phyloP scores from a whole-genome alignment of 192 early-diverging fungal genomes.

The Rhizophagus clarus region DNA sequence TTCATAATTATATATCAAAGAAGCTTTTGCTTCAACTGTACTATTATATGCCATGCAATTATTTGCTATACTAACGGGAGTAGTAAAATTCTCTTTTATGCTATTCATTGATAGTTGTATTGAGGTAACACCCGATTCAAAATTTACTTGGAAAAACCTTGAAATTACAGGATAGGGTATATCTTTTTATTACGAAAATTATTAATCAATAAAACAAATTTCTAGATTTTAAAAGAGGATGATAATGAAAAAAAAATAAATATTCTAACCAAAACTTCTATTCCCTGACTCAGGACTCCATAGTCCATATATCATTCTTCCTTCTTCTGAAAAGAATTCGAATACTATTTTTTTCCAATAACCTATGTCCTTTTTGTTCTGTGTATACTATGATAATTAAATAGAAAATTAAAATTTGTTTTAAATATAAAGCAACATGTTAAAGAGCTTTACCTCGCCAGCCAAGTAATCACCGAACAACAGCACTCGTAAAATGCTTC shows the following conservation, averaged over 20 bases:
- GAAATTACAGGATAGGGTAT: conserved; percentile 13
- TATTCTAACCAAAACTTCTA: not conserved
- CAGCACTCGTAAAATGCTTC: not conserved
- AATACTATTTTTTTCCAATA: not conserved
- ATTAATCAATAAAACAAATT: not conserved
- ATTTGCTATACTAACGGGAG: not conserved
- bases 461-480: not conserved
- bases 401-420: not conserved
- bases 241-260: not conserved
- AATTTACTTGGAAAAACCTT: conserved; percentile 21
- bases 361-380: not conserved
- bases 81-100: not conserved
- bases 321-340: conserved; percentile 19
- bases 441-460: not conserved
- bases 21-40: conserved; percentile 6
- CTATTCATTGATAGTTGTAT: conserved; percentile 4
- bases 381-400: not conserved
- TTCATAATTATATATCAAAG: conserved; percentile 24
- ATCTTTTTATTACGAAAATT: not conserved
- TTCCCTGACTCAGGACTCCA: not conserved
- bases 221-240: not conserved
- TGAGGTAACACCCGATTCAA: conserved; percentile 8
- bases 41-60: not conserved
- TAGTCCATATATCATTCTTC: not conserved
- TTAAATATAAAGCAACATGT: not conserved